Base-by-base conservation (phyloP, 1,139 yeast genomes). In the Debaryomyces sp. region DNA sequence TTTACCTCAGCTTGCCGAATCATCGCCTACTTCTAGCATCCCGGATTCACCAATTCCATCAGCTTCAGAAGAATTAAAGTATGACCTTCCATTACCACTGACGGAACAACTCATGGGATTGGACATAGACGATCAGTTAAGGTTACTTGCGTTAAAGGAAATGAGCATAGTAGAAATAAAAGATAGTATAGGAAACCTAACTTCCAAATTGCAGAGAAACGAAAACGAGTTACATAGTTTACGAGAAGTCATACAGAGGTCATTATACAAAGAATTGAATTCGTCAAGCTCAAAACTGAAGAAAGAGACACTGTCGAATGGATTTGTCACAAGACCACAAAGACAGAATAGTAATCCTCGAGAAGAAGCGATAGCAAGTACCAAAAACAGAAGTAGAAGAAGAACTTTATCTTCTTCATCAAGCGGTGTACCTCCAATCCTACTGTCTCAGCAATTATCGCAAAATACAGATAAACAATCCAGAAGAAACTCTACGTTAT, bases 71-170 rank as follows among this genome's bases (percentile, higher is more conserved):
- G 67, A 61, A 5, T 53, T 61, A 13, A 58, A 61, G 46, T 63
- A 55, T 41, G 73, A 70, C 43, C 47, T 68, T 5, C 65, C 70
- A 1, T 53, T 74, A 10, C 79, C 79, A 1, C 66, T 64, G 33
- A 53, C 60, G 18, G 70, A 65, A 22, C 70, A 68, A 43, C 61
- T 75, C 21, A 51, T 51, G 9, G 49, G 54, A 4, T 59, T 75
- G 50, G 79, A 71, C 17, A 69, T 83, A 9, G 82, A 81, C 49
- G 82, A 80, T n/a, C 82, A 82, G 50, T 66, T 84, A 43, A 65
- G 87, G 49, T 62, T 78, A 12, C 64, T 84, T 47, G 89, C 89
- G 0, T 64, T 81, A 33, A 84, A 82, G 56, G 89, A 84, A 58
- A 82, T 83, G 86, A 70, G 75, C 18, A 70, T 82, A 27, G 80